These are phyloP conservation scores for Arabis hirsuta DNA, from an alignment of 345 rosid genomes.

Conservation along the genomic window DNA sequence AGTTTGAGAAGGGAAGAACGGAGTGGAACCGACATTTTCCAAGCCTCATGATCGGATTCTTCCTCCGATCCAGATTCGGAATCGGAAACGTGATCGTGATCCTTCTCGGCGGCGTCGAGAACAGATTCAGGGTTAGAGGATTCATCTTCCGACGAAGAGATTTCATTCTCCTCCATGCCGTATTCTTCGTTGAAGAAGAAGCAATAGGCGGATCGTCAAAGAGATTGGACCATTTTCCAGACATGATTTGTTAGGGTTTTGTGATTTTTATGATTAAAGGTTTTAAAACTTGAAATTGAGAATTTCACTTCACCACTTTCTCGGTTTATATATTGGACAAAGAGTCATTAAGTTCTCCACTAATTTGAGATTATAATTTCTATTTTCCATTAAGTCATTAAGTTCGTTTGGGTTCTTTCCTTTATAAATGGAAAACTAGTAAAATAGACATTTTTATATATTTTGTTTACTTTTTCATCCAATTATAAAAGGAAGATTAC, in stretches of 20 bases:
- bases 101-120: background rate
- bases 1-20: slow-evolving; percentile 46
- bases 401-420: slow-evolving; percentile 11
- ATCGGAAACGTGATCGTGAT: slow-evolving; percentile 25
- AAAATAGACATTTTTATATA: background rate
- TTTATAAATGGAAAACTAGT: background rate
- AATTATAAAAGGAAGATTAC: background rate
- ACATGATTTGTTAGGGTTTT: slow-evolving; percentile 27
- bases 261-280: background rate
- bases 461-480: background rate
- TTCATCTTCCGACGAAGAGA: slow-evolving; percentile 22
- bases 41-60: slow-evolving; percentile 48
- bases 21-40: slow-evolving; percentile 32
- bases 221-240: slow-evolving; percentile 23
- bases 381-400: background rate
- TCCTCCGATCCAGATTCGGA: slow-evolving; percentile 38
- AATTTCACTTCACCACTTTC: background rate
- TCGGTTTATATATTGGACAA: slow-evolving; percentile 11
- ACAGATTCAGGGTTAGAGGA: background rate
- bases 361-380: background rate
- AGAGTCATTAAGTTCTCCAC: slow-evolving; percentile 31
- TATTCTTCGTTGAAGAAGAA: slow-evolving; percentile 41
- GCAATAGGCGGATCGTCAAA: slow-evolving; percentile 42
- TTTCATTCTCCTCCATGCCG: slow-evolving; percentile 22
- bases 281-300: background rate